These are phyloP conservation scores for Fusarium keratoplasticum DNA, from an alignment of 2,329 filamentous ascomycete species.

Conservation along the genomic window DNA sequence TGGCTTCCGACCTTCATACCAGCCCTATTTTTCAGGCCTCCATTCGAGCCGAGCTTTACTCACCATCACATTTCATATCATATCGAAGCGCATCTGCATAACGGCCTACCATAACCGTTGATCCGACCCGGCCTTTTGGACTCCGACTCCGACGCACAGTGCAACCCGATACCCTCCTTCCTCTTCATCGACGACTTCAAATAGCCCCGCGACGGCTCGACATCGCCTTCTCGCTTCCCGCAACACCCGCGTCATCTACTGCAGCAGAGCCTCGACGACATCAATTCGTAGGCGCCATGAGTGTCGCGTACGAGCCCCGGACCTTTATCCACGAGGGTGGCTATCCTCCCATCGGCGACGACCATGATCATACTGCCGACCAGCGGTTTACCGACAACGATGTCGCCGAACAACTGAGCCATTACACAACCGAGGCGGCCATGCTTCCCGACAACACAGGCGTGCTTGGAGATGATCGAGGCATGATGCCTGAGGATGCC, in stretches of 20 bases:
- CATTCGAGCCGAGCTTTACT: slow-evolving; percentile 37
- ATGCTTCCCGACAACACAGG: slow-evolving; percentile 54
- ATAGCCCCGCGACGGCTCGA: slow-evolving; percentile 25
- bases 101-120: slow-evolving; percentile 10
- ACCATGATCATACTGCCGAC: slow-evolving; percentile 55
- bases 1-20: slow-evolving; percentile 47
- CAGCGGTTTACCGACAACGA: slow-evolving; percentile 58
- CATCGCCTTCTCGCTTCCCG: slow-evolving; percentile 14
- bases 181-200: not conserved
- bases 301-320: slow-evolving; percentile 64
- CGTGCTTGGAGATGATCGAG: slow-evolving; percentile 50
- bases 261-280: slow-evolving; percentile 16
- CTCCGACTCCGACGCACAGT: not conserved
- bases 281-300: slow-evolving; percentile 54
- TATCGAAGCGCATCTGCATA: slow-evolving; percentile 21
- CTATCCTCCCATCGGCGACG: slow-evolving; percentile 61
- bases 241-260: slow-evolving; percentile 28
- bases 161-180: not conserved
- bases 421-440: slow-evolving; percentile 55
- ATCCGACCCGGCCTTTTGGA: not conserved
- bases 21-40: slow-evolving; percentile 51
- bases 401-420: slow-evolving; percentile 56
- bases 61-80: slow-evolving; percentile 30
- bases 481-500: slow-evolving; percentile 54
- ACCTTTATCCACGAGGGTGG: slow-evolving; percentile 61